phyloP scores from a whole-genome alignment of 2,329 filamentous ascomycete genomes.

The Podosphaera xanthii region DNA sequence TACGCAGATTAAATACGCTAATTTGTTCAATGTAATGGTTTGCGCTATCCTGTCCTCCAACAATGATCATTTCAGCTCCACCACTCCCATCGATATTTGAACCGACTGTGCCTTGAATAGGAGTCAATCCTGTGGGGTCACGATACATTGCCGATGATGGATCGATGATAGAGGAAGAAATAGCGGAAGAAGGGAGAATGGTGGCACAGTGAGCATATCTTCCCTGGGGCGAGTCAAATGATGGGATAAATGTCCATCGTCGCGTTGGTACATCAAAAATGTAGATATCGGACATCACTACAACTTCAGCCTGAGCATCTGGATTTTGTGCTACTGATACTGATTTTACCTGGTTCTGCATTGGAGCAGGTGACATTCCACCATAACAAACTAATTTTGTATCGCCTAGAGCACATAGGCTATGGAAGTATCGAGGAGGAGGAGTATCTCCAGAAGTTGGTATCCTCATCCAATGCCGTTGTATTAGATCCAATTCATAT shows the following conservation, averaged over 20 bases:
- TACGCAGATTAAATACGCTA: slow-evolving; percentile 89
- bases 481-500: slow-evolving; percentile 80
- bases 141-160: slow-evolving; percentile 74
- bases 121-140: slow-evolving; percentile 60
- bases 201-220: slow-evolving; percentile 93
- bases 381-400: slow-evolving; percentile 95
- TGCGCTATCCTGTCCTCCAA: slow-evolving; percentile 87
- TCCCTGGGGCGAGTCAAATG: slow-evolving; percentile 68
- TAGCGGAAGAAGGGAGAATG: slow-evolving; percentile 65
- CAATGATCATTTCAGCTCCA: slow-evolving; percentile 90
- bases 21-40: slow-evolving; percentile 99
- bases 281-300: slow-evolving; percentile 95
- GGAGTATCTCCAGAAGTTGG: slow-evolving; percentile 69
- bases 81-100: slow-evolving; percentile 76
- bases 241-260: slow-evolving; percentile 66
- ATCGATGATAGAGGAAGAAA: slow-evolving; percentile 62
- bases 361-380: slow-evolving; percentile 67
- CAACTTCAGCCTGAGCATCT: slow-evolving; percentile 62
- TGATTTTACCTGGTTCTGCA: slow-evolving; percentile 21
- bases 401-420: slow-evolving; percentile 78
- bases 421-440: slow-evolving; percentile 88
- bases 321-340: slow-evolving; percentile 21
- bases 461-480: slow-evolving; percentile 79
- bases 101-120: slow-evolving; percentile 72
- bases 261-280: slow-evolving; percentile 71